Evolutionary conservation across 768 basidiomycete genomes (phyloP), one percentile per base, ranked within the genome.

Genomic region (Rhizopogon vinicolor): DNA sequence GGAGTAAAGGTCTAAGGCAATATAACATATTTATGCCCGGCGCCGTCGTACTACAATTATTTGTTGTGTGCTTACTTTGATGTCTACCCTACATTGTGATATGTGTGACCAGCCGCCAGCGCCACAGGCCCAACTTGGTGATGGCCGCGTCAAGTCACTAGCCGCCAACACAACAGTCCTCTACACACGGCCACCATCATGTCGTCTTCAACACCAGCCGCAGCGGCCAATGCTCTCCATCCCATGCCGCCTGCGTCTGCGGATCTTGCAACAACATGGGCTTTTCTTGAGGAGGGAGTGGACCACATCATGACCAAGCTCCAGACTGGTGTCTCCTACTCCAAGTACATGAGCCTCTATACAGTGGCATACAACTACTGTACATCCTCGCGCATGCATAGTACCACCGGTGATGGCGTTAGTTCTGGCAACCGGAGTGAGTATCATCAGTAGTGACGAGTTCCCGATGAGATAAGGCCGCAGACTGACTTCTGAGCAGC

Each of bases 291-390:
- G 70, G 90, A 93, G 56, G 87, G 63, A 62, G 87, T 93, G 33
- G 91, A 93, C 73, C 91, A 93, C 65, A 93, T 93, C 68, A 92
- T 93, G 91, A 91, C 88, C 61, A 90, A 90, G 72, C 77, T 92
- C 18, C 89, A 91, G 65, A 90, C 89, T 0, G 91, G 91, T 57
- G 87, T 93, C 52, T 91, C 91, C 19, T 91, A 90, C 73, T 88
- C 89, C 57, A 91, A 85, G 79, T 92, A 93, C 69, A 93, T 89
- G 91, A 80, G 70, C 59, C 77, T 85, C 57, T 93, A 98, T 73
- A 96, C 94, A 22, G 91, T 93, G 51, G 90, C 92, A 8, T 98
- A 99, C 79, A 98, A 98, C 76, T 98, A 96, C 70, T 99, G 97
- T 68, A 98, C 92, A 28, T 89, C 89, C 29, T 89, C 89, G 3